Percentiles rank a stretch among this genome's conserved stretches.
These are phyloP conservation scores for Candida stauntonica DNA, from an alignment of 805 yeast species.

Conservation along the genomic window DNA sequence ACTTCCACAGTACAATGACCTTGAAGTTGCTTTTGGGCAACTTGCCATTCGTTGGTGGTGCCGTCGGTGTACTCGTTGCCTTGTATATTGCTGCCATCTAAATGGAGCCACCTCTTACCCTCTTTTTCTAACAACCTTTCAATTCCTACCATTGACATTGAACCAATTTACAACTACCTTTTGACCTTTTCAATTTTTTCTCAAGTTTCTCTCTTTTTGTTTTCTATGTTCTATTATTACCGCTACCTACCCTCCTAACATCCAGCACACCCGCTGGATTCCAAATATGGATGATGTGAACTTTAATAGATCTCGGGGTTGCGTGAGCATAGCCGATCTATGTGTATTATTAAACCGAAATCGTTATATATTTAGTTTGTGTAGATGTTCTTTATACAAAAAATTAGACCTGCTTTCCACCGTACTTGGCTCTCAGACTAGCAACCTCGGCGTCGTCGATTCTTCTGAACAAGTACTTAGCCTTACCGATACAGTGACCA, in stretches of 20 bases:
- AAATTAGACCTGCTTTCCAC: conserved; percentile 56
- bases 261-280: too few species aligned
- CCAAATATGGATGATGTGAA: not conserved
- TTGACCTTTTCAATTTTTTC: not conserved
- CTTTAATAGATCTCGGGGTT: not conserved
- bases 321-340: not conserved
- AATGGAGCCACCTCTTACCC: not conserved
- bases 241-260: too few species aligned
- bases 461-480: conserved; percentile 87
- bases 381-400: not conserved
- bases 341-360: not conserved
- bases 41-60: conserved; percentile 29
- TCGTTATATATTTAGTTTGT: too few species aligned
- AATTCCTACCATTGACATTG: not conserved
- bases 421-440: conserved; percentile 81
- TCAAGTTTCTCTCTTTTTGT: not conserved
- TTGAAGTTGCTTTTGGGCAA: conserved; percentile 30
- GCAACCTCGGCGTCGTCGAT: conserved; percentile 87
- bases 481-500: conserved; percentile 87
- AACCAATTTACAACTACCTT: not conserved
- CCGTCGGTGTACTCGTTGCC: conserved; percentile 31
- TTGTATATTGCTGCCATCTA: conserved; percentile 27
- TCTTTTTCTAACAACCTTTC: not conserved
- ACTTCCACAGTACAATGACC: conserved; percentile 24
- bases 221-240: too few species aligned